phyloP scores from a whole-genome alignment of 2,329 filamentous ascomycete genomes.

The Chlorencoelia australis region DNA sequence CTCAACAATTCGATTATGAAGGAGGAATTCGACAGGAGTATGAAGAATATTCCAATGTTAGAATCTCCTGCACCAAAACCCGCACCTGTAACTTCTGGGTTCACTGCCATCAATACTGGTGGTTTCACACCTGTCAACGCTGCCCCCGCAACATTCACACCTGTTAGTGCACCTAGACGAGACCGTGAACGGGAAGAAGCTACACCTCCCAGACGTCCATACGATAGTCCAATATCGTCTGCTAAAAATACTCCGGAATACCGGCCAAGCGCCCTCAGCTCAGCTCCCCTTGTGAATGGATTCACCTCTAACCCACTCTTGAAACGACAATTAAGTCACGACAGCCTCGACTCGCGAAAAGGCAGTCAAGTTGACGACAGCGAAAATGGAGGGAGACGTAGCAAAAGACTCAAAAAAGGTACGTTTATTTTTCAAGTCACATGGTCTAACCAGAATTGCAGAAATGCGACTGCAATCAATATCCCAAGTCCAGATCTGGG shows the following conservation, averaged over 20 bases:
- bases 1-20: constrained; percentile 44
- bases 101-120: constrained; percentile 35
- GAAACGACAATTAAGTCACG: constrained; percentile 67
- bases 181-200: constrained; percentile 42
- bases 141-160: constrained; percentile 42
- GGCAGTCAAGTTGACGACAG: constrained; percentile 32
- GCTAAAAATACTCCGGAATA: constrained; percentile 57
- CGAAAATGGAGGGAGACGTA: constrained; percentile 65
- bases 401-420: constrained; percentile 89
- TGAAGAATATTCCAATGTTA: constrained; percentile 27
- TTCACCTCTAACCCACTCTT: constrained; percentile 41
- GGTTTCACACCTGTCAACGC: constrained; percentile 59
- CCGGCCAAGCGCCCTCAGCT: constrained; percentile 42
- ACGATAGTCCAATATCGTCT: constrained; percentile 52
- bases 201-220: constrained; percentile 37
- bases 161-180: constrained; percentile 34
- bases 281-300: constrained; percentile 42
- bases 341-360: constrained; percentile 31
- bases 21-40: constrained; percentile 25
- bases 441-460: too few relatives aligned
- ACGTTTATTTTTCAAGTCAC: too few relatives aligned
- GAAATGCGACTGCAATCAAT: too few relatives aligned
- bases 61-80: constrained; percentile 22
- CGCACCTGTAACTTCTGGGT: constrained; percentile 22
- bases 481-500: too few relatives aligned